Evolutionary conservation across 2,329 filamentous ascomycete genomes (phyloP).

Genomic region (Calonectria pseudoturangicola): DNA sequence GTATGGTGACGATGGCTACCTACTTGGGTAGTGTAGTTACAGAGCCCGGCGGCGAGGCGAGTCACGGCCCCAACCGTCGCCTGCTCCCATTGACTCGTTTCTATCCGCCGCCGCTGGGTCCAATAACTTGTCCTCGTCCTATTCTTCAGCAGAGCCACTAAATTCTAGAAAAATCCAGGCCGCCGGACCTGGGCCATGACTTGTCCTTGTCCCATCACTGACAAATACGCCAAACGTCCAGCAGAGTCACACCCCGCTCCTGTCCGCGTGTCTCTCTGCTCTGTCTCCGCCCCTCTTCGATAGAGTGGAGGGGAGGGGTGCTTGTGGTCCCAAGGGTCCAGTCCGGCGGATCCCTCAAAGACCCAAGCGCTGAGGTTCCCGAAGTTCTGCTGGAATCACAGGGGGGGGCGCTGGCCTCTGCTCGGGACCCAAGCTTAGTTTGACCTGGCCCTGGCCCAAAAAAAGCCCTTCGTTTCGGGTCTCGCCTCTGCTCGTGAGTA

Average conservation of each 20-base stretch:
- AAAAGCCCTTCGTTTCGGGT: constrained; percentile 17
- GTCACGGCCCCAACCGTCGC: constrained; percentile 7
- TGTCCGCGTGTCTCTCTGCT: constrained; percentile 26
- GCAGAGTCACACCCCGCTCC: constrained; percentile 1
- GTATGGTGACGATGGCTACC: constrained; percentile 23
- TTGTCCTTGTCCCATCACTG: not conserved
- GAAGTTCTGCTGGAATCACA: constrained; percentile 39
- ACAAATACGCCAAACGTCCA: constrained; percentile 5
- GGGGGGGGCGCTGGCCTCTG: constrained; percentile 32
- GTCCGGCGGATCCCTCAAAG: constrained; percentile 38
- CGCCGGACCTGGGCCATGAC: constrained; percentile 1
- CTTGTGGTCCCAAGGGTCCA: constrained; percentile 40
- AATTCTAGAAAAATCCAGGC: constrained; percentile 24
- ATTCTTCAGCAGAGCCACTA: constrained; percentile 20
- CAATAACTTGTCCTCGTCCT: not conserved
- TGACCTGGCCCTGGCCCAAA: constrained; percentile 23
- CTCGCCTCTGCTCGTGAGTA: constrained; percentile 13
- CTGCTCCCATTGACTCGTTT: constrained; percentile 5
- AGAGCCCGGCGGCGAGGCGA: constrained; percentile 6
- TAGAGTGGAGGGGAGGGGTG: constrained; percentile 38
- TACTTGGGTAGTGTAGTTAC: constrained; percentile 4
- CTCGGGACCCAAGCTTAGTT: constrained; percentile 33
- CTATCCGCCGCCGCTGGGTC: constrained; percentile 6
- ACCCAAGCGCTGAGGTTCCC: constrained; percentile 37
- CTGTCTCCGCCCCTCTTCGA: constrained; percentile 35